Evolutionary conservation across 768 basidiomycete species (phyloP).

Genomic region (Suillus spraguei): DNA sequence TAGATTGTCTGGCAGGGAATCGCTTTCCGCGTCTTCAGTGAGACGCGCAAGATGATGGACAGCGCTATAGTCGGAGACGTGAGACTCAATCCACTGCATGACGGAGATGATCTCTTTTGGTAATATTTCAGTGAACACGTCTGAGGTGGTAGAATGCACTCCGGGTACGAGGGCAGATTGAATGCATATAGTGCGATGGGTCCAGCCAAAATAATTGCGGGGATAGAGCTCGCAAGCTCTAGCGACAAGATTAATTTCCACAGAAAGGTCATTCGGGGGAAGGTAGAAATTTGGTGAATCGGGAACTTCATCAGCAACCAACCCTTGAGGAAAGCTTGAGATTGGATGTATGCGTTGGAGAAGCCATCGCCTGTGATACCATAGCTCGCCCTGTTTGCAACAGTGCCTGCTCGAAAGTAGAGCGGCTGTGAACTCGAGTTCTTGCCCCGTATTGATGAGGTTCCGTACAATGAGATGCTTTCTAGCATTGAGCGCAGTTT

Average conservation of each 20-base stretch:
- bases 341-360: conserved; percentile 38
- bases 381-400: conserved; percentile 67
- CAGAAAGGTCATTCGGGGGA: conserved; percentile 35
- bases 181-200: conserved; percentile 58
- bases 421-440: conserved; percentile 50
- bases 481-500: conserved; percentile 64
- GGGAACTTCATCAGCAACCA: not conserved
- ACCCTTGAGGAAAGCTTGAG: conserved; percentile 5
- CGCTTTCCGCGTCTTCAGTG: not conserved
- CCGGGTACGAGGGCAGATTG: conserved; percentile 24
- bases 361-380: conserved; percentile 75
- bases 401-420: conserved; percentile 54
- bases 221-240: conserved; percentile 63
- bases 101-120: conserved; percentile 39
- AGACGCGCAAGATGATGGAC: conserved; percentile 51
- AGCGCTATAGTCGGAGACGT: conserved; percentile 70
- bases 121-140: conserved; percentile 36
- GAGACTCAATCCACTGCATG: conserved; percentile 58
- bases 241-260: conserved; percentile 52
- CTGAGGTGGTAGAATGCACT: conserved; percentile 20
- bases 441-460: conserved; percentile 40
- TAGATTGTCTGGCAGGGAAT: conserved; percentile 20
- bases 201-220: conserved; percentile 78
- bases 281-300: conserved; percentile 27
- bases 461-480: conserved; percentile 51